phyloP scores from a whole-genome alignment of 1,284 basidiomycete genomes.

The Leccinum griseonigrum region DNA sequence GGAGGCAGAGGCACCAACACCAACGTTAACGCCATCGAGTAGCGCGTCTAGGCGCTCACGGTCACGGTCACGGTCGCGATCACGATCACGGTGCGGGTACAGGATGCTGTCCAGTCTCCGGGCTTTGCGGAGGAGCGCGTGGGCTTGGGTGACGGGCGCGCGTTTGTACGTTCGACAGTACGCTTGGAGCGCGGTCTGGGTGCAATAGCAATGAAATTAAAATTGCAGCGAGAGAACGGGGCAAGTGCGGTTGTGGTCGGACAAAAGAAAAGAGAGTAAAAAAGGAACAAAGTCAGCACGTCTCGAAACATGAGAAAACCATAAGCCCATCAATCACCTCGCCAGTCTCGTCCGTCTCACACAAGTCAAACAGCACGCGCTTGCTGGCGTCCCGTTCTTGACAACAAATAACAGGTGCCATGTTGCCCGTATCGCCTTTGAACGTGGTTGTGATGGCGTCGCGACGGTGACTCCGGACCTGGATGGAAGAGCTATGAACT shows the following conservation, averaged over 20 bases:
- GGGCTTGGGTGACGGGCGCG: constrained; percentile 64
- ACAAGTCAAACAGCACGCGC: constrained; percentile 75
- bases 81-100: constrained; percentile 14
- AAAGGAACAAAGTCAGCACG: constrained; percentile 7
- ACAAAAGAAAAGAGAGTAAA: background rate
- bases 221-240: background rate
- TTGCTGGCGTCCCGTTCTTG: constrained; percentile 72
- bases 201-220: background rate
- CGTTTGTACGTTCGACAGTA: constrained; percentile 85
- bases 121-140: constrained; percentile 84
- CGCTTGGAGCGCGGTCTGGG: constrained; percentile 81
- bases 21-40: background rate
- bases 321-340: constrained; percentile 45
- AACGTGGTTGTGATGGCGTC: constrained; percentile 74
- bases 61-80: background rate
- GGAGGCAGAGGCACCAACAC: background rate
- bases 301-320: background rate
- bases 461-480: constrained; percentile 75
- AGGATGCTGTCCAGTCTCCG: constrained; percentile 73
- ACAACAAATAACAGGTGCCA: constrained; percentile 82
- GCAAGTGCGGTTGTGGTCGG: background rate
- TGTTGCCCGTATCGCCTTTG: constrained; percentile 81
- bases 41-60: background rate
- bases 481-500: constrained; percentile 26
- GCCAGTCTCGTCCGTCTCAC: constrained; percentile 80